phyloP scores from a whole-genome alignment of 179 eudicot genomes.

The Beta corolliflora region DNA sequence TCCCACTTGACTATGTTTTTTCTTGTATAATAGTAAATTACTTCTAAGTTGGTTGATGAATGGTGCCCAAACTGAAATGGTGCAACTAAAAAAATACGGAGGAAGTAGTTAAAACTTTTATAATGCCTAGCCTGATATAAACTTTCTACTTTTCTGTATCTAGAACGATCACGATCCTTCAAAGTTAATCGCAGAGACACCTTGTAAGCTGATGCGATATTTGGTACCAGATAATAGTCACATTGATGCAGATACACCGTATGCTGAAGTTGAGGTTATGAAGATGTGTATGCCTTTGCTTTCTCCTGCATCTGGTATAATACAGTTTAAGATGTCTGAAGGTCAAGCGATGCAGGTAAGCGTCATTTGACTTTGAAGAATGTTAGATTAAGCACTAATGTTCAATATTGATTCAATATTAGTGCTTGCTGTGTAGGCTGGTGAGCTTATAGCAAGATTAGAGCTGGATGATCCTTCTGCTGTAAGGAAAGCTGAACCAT shows the following conservation, averaged over 20 bases:
- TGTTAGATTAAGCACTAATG: not conserved
- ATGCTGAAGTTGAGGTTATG: slow-evolving; percentile 99
- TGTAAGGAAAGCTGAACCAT: slow-evolving; percentile 99
- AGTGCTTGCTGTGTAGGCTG: slow-evolving; percentile 57
- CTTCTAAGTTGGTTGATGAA: too few relatives aligned
- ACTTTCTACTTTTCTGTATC: slow-evolving; percentile 17
- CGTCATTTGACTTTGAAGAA: not conserved
- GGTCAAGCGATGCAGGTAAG: slow-evolving; percentile 99
- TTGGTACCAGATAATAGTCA: slow-evolving; percentile 87
- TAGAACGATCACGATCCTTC: slow-evolving; percentile 99
- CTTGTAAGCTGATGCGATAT: slow-evolving; percentile 92
- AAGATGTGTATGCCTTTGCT: slow-evolving; percentile 99
- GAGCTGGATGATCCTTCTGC: slow-evolving; percentile 99
- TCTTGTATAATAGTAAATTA: too few relatives aligned
- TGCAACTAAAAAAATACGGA: too few relatives aligned
- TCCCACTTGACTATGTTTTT: too few relatives aligned
- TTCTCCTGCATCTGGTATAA: slow-evolving; percentile 91
- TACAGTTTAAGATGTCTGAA: slow-evolving; percentile 86
- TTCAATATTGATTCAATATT: slow-evolving; percentile 2
- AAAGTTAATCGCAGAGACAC: slow-evolving; percentile 96
- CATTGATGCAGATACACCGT: slow-evolving; percentile 95
- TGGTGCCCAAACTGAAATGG: too few relatives aligned
- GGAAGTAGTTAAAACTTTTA: slow-evolving; percentile 8
- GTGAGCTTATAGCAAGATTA: slow-evolving; percentile 92
- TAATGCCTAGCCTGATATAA: slow-evolving; percentile 17